Evolutionary conservation across 2,329 filamentous ascomycete genomes (phyloP).

Genomic region (Alternaria ventricosa): DNA sequence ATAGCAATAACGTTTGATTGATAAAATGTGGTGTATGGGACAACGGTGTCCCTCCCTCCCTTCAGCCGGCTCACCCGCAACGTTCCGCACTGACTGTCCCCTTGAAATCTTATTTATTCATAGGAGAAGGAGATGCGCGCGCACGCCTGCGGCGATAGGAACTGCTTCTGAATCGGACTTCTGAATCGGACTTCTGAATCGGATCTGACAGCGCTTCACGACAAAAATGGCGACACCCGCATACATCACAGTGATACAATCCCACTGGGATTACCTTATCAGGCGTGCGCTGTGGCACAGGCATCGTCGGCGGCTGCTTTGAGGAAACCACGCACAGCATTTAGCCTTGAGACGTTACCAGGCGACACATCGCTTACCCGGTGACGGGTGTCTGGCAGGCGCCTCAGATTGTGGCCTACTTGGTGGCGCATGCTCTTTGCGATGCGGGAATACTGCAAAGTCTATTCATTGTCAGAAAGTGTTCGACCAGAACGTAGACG

Average conservation of each 20-base stretch:
- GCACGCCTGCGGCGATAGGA: conserved; percentile 11
- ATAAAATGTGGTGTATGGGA: conserved; percentile 21
- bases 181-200: conserved; percentile 1
- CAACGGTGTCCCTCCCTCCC: conserved; percentile 34
- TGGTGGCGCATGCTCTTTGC: background rate
- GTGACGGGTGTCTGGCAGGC: conserved; percentile 15
- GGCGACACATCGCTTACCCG: background rate
- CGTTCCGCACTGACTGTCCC: background rate
- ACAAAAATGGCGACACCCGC: conserved; percentile 18
- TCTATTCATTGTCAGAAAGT: conserved; percentile 11
- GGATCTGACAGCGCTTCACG: conserved; percentile 24
- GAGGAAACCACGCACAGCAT: conserved; percentile 11
- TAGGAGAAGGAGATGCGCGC: conserved; percentile 5
- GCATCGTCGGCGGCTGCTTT: conserved; percentile 20
- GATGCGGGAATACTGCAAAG: background rate
- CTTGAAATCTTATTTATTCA: conserved; percentile 4
- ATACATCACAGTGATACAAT: conserved; percentile 19
- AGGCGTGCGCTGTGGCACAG: conserved; percentile 17
- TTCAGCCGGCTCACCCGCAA: conserved; percentile 27
- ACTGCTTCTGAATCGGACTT: conserved; percentile 21
- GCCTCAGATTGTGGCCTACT: background rate
- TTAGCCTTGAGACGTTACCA: conserved; percentile 1
- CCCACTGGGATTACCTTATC: conserved; percentile 5
- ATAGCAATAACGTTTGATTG: conserved; percentile 35
- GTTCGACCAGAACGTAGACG: background rate